Evolutionary conservation across 768 basidiomycete species (phyloP), one percentile per base, ranked within the genome.

Genomic region (Russula vinacea): DNA sequence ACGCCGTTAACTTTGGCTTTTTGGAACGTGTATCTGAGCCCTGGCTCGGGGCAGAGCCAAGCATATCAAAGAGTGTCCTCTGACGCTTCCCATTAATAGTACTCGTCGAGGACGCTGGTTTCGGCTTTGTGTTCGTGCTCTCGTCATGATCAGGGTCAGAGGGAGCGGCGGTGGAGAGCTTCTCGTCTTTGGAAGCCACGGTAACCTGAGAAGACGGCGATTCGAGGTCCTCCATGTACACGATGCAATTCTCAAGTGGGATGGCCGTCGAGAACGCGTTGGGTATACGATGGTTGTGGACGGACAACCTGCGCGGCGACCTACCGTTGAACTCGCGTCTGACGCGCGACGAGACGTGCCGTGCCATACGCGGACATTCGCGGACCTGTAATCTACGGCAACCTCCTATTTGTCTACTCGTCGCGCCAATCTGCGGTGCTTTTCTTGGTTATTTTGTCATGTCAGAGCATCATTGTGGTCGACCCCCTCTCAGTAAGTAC

Each of bases 1-100:
- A 53, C 8, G 42, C 55, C 35, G 50, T 69, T 16, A 79, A 67
- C 70, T 82, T 86, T 50, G 71, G 62, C 67, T 82, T 85, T 74
- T 87, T 87, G 10, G 78, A 67, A 19, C 72, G 65, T 7, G 76
- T 75, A 39, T 76, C 75, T 55, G 60, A 52, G 71, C 67, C 53
- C 67, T 69, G 52, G 73, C 73, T 42, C 67, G 58, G 63, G 45
- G 71, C 56, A 74, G 72, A 42, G 9, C 77, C 70, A 57, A 89
- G 79, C 86, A 89, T 86, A 70, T 88, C 87, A 67, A 79, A 70
- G 44, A 90, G 78, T 0, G 86, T 88, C 42, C 80, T 78, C 75
- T 90, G 88, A 52, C 88, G 82, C 68, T 83, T 83, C 52, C 71
- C 62, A 44, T 49, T 60, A 3, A 53, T 44, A 17, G 50, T 50